Evolutionary conservation across 2,329 filamentous ascomycete genomes (phyloP), one percentile per base, ranked within the genome.

Genomic region (Claviceps sp.): DNA sequence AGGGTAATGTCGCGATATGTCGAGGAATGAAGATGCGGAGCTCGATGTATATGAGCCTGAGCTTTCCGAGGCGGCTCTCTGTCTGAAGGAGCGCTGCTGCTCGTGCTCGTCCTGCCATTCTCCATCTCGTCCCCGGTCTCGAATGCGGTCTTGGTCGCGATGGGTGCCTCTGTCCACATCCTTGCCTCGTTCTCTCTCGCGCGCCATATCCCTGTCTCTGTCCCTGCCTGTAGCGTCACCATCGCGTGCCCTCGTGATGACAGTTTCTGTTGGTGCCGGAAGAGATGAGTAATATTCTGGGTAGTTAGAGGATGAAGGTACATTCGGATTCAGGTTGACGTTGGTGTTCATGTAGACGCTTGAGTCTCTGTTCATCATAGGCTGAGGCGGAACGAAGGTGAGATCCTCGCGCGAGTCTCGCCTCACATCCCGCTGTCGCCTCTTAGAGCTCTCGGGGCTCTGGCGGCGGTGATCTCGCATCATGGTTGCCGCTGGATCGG

Each of bases 1-100:
- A 18, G 71, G 72, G 50, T 73, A 72, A 47, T 72, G 69, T 41
- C 74, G 74, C 48, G 84, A 85, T 50, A 88, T 82, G 60, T 88
- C 83, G 51, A 87, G 66, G 52, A 82, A 72, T 1, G 81, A 84
- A 16, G 74, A 75, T 16, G 75, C 77, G 43, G 73, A 79, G 52
- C 72, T 78, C 30, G 64, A 63, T 20, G 72, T 51, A 22, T n/a
- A 76, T 30, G 70, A 70, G 50, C 63, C 62, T 20, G 63, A 61
- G 54, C 65, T 66, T 18, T 67, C 69, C 34, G 62, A 62, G 7
- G 65, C 60, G 30, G 51, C 48, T 38, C 51, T 51, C 34, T 48
- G 45, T 54, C 49, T 50, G 20, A 44, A 22, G 11, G 34, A 20
- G 43, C 57, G 55, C 34, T 54, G 53, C 36, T 46, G 40, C 14